Percentiles rank a stretch among this genome's conserved stretches.
Evolutionary conservation across 2,329 filamentous ascomycete species (phyloP).

Genomic region (Dactylellina sp.): DNA sequence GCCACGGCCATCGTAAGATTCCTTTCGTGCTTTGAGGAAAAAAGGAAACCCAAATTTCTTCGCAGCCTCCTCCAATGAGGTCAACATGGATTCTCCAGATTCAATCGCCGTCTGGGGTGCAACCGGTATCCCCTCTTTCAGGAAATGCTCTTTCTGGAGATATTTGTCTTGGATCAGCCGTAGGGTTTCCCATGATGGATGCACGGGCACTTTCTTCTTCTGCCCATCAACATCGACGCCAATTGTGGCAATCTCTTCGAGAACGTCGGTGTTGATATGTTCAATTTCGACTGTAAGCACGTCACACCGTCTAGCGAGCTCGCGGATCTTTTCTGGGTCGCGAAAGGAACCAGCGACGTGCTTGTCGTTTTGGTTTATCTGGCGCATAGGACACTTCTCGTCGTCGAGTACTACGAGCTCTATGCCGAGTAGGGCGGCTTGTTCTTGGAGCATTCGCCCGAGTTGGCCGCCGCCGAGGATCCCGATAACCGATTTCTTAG

Average conservation of each 20-base stretch:
- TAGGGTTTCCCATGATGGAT: slow-evolving; percentile 88
- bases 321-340: slow-evolving; percentile 79
- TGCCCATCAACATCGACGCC: slow-evolving; percentile 13
- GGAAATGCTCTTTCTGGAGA: slow-evolving; percentile 84
- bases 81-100: slow-evolving; percentile 65
- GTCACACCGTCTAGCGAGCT: slow-evolving; percentile 81
- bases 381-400: slow-evolving; percentile 82
- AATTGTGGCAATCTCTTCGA: slow-evolving; percentile 81
- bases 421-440: slow-evolving; percentile 81
- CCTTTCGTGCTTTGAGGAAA: slow-evolving; percentile 91
- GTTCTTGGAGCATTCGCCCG: slow-evolving; percentile 92
- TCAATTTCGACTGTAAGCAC: slow-evolving; percentile 95
- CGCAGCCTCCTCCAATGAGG: slow-evolving; percentile 73
- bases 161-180: slow-evolving; percentile 94
- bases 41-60: slow-evolving; percentile 80
- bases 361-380: slow-evolving; percentile 78
- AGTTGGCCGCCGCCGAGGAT: slow-evolving; percentile 77
- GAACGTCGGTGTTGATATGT: slow-evolving; percentile 89
- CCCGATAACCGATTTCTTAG: slow-evolving; percentile 62
- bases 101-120: slow-evolving; percentile 75
- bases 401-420: slow-evolving; percentile 83
- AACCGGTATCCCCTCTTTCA: slow-evolving; percentile 75
- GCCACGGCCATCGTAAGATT: slow-evolving; percentile 91
- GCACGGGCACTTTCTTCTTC: slow-evolving; percentile 64
- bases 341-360: slow-evolving; percentile 92